These are phyloP conservation scores for Euclidium syriacum DNA, from an alignment of 345 rosid genomes.

Conservation along the genomic window DNA sequence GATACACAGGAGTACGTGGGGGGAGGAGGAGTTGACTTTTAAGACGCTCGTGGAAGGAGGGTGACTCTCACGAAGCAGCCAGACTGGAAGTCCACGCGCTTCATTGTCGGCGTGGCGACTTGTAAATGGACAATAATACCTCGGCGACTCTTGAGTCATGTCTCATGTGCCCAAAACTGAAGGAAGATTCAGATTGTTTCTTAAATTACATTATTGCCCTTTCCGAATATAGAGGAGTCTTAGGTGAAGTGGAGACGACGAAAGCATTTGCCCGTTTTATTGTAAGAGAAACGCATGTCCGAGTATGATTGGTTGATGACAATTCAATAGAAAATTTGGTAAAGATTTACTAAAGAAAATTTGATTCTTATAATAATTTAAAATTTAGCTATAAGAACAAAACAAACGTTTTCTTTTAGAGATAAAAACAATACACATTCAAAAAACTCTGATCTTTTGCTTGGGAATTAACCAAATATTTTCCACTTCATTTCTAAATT, in stretches of 20 bases:
- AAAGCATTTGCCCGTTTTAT: not conserved
- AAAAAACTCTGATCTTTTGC: too few species aligned
- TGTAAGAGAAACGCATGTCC: not conserved
- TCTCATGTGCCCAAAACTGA: not conserved
- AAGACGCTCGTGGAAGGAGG: not conserved
- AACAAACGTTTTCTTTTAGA: too few species aligned
- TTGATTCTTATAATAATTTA: too few species aligned
- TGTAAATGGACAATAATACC: not conserved
- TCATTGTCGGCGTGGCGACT: not conserved
- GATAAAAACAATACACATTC: too few species aligned
- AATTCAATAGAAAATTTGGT: too few species aligned
- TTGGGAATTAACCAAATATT: not conserved
- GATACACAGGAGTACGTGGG: not conserved
- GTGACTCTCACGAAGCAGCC: conserved; percentile 16
- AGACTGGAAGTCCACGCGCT: conserved; percentile 9
- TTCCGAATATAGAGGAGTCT: not conserved
- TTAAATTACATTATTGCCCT: not conserved
- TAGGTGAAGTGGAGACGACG: conserved; percentile 21
- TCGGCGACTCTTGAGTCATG: not conserved
- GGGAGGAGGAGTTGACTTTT: conserved; percentile 15
- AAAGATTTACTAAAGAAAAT: too few species aligned
- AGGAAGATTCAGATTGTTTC: not conserved
- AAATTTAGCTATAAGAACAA: too few species aligned
- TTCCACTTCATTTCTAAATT: not conserved
- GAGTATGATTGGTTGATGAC: too few species aligned